phyloP scores from a whole-genome alignment of 2,329 filamentous ascomycete species.

The Colletotrichum spaethianum region DNA sequence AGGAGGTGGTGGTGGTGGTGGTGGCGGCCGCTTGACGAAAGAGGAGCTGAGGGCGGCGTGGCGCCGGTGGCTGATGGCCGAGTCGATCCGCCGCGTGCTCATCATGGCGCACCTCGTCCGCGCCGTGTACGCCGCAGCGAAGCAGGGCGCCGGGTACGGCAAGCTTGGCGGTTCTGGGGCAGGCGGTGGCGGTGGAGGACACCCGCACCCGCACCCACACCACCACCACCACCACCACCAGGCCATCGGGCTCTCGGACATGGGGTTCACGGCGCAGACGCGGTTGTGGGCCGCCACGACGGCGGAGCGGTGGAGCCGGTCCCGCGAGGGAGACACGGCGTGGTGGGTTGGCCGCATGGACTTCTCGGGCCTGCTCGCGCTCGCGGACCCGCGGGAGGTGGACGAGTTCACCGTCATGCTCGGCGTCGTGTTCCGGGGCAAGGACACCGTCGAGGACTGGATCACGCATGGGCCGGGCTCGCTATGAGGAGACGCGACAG shows the following conservation, averaged over 20 bases:
- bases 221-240: slow-evolving; percentile 26
- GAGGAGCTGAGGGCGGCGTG: slow-evolving; percentile 41
- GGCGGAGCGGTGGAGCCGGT: slow-evolving; percentile 41
- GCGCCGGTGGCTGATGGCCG: slow-evolving; percentile 42
- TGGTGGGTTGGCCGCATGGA: slow-evolving; percentile 43
- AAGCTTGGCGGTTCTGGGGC: slow-evolving; percentile 14
- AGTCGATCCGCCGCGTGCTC: slow-evolving; percentile 41
- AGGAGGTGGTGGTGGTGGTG: too few species aligned
- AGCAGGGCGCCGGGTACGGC: slow-evolving; percentile 31
- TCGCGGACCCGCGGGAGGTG: slow-evolving; percentile 38
- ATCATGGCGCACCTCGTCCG: slow-evolving; percentile 40
- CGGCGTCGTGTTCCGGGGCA: slow-evolving; percentile 39
- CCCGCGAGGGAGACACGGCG: slow-evolving; percentile 33
- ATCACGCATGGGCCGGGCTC: slow-evolving; percentile 27
- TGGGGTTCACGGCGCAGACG: slow-evolving; percentile 42
- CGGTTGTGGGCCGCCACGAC: slow-evolving; percentile 42
- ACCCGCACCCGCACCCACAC: background rate
- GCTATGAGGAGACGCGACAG: slow-evolving; percentile 13
- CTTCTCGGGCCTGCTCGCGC: slow-evolving; percentile 39
- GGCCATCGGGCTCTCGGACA: slow-evolving; percentile 32
- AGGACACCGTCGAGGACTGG: slow-evolving; percentile 42
- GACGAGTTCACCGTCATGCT: slow-evolving; percentile 42
- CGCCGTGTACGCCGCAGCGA: slow-evolving; percentile 40
- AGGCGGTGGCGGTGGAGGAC: slow-evolving; percentile 7
- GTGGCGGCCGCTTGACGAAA: slow-evolving; percentile 16